These are phyloP conservation scores for Acer yangbiense DNA, from an alignment of 345 rosid genomes.

Conservation along the genomic window DNA sequence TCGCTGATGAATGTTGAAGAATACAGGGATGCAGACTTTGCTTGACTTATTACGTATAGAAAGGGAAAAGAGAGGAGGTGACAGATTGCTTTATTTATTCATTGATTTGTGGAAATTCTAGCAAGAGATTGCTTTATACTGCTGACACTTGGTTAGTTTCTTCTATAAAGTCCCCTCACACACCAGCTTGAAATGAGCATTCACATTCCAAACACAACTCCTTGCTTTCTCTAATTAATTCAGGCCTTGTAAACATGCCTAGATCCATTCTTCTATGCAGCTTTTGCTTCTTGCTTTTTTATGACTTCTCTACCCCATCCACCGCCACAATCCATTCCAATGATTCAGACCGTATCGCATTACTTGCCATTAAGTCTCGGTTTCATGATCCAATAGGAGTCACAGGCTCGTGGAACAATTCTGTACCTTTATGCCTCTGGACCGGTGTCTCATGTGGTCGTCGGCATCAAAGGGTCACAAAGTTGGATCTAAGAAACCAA, in stretches of 20 bases:
- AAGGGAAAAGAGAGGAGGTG: too few relatives aligned
- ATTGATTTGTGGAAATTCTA: too few relatives aligned
- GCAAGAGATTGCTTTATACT: too few relatives aligned
- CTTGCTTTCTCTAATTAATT: neutral
- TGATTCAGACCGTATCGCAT: conserved; percentile 2
- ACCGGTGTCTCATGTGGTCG: neutral
- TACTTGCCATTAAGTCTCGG: neutral
- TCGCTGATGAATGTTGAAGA: too few relatives aligned
- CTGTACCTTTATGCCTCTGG: neutral
- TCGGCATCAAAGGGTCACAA: neutral
- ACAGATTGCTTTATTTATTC: too few relatives aligned
- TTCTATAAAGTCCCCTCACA: neutral
- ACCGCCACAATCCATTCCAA: neutral
- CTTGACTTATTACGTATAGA: too few relatives aligned
- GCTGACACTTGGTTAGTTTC: too few relatives aligned
- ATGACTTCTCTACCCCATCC: too few relatives aligned
- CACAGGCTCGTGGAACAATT: conserved; percentile 9
- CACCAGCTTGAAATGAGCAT: neutral
- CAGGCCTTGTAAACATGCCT: neutral
- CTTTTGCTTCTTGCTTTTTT: too few relatives aligned
- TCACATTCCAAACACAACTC: neutral
- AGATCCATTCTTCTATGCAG: too few relatives aligned
- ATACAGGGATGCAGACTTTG: too few relatives aligned
- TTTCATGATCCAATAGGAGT: neutral
- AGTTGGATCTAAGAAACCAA: neutral